Evolutionary conservation across 805 yeast species (phyloP).

Genomic region (Kazachstania taianensis): DNA sequence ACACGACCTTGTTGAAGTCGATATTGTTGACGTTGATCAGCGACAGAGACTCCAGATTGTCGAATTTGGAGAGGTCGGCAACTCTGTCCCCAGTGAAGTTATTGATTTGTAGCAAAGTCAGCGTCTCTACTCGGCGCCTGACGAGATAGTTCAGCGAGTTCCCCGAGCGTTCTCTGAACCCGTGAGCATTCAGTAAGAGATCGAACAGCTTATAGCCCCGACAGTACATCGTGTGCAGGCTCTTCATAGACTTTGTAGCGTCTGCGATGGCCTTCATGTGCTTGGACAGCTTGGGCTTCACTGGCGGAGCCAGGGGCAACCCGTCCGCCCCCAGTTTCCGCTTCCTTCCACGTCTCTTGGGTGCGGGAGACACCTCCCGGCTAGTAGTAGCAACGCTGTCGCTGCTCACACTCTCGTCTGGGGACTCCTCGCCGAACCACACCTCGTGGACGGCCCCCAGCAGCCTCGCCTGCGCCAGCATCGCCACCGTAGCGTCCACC

Average conservation of each 20-base stretch:
- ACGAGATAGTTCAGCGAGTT: conserved; percentile 18
- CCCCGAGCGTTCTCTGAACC: conserved; percentile 24
- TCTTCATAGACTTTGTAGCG: conserved; percentile 16
- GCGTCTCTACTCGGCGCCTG: conserved; percentile 12
- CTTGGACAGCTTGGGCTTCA: no score
- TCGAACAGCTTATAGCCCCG: conserved; percentile 17
- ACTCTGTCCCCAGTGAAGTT: conserved; percentile 8
- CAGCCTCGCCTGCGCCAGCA: conserved; percentile 9
- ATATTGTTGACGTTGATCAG: conserved; percentile 11
- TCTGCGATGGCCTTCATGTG: neutral
- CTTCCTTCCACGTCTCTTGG: neutral
- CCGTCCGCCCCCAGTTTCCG: neutral
- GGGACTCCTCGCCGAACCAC: conserved; percentile 6
- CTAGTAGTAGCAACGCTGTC: neutral
- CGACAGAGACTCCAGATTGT: conserved; percentile 14
- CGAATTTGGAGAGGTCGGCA: conserved; percentile 25
- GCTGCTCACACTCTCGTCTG: neutral
- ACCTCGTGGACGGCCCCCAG: conserved; percentile 8
- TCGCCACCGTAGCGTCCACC: conserved; percentile 5
- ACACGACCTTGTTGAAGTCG: conserved; percentile 18
- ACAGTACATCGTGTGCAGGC: conserved; percentile 11
- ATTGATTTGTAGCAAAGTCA: conserved; percentile 12
- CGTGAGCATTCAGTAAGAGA: conserved; percentile 22
- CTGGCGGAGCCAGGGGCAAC: neutral
- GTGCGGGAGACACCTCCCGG: neutral